A percentile compares a stretch with the other conserved stretches of the same genome.
Evolutionary conservation across 306 rosid genomes (phyloP).

Genomic region (Mimosa bimucronata): DNA sequence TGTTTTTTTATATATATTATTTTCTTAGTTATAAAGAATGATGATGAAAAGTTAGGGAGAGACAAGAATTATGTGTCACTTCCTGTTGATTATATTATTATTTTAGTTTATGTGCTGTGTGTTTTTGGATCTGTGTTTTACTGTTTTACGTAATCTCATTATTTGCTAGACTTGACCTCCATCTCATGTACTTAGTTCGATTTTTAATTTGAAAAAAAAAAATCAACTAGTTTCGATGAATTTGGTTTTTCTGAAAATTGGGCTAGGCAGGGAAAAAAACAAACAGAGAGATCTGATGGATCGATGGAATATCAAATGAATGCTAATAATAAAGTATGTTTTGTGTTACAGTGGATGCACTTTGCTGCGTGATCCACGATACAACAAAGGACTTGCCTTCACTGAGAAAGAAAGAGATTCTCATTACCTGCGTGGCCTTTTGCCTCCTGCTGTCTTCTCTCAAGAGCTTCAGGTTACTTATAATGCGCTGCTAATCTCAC

Average conservation of each 20-base stretch:
- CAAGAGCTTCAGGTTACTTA: slow-evolving; percentile 86
- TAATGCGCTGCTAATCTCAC: background rate
- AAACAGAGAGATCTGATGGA: background rate
- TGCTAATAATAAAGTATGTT: slow-evolving; percentile 26
- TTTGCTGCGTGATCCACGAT: slow-evolving; percentile 87
- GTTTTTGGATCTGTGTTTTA: slow-evolving; percentile 38
- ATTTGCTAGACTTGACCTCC: background rate
- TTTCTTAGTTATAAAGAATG: background rate
- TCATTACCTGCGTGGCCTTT: slow-evolving; percentile 92
- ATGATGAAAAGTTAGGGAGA: background rate
- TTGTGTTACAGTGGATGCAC: slow-evolving; percentile 69
- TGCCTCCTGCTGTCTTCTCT: slow-evolving; percentile 73
- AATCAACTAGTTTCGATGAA: background rate
- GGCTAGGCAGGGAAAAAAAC: background rate
- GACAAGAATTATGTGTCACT: background rate
- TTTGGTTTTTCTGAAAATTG: background rate
- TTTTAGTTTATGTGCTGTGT: background rate
- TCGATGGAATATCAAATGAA: background rate
- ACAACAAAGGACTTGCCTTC: slow-evolving; percentile 95
- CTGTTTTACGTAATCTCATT: slow-evolving; percentile 6
- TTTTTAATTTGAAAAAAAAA: background rate
- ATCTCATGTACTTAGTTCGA: background rate
- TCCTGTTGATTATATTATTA: background rate
- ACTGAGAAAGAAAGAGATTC: slow-evolving; percentile 89
- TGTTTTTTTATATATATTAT: background rate